Evolutionary conservation across 2,329 filamentous ascomycete genomes (phyloP).

Genomic region (Cadophora sp.): DNA sequence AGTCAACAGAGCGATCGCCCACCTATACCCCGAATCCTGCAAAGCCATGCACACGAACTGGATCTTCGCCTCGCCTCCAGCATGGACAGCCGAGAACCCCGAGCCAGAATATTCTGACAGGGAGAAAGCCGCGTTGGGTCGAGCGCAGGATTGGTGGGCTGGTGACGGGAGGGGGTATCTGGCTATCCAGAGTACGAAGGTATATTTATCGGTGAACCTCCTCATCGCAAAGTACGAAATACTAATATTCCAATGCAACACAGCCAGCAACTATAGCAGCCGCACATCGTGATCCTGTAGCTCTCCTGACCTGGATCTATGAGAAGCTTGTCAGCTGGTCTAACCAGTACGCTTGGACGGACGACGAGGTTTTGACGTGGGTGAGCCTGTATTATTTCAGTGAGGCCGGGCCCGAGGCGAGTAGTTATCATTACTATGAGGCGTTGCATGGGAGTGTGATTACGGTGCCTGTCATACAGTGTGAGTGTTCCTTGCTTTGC

Average conservation of each 20-base stretch:
- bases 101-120: constrained; percentile 13
- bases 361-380: constrained; percentile 79
- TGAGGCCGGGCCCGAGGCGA: constrained; percentile 70
- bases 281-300: constrained; percentile 72
- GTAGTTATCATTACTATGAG: constrained; percentile 75
- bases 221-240: not conserved
- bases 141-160: constrained; percentile 13
- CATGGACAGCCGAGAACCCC: constrained; percentile 13
- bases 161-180: constrained; percentile 20
- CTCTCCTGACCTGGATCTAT: constrained; percentile 76
- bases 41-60: constrained; percentile 52
- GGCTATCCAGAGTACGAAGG: constrained; percentile 46
- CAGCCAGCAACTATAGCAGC: constrained; percentile 77
- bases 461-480: constrained; percentile 19
- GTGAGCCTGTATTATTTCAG: constrained; percentile 75
- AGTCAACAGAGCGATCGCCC: constrained; percentile 64
- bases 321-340: constrained; percentile 82
- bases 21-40: constrained; percentile 61
- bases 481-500: not conserved
- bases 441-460: constrained; percentile 48
- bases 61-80: constrained; percentile 20
- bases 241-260: constrained; percentile 48
- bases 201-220: not conserved
- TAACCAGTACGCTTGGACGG: constrained; percentile 73
- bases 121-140: constrained; percentile 18